These are phyloP conservation scores for Ogataea paraovalis DNA, from an alignment of 805 yeast species.

Conservation along the genomic window DNA sequence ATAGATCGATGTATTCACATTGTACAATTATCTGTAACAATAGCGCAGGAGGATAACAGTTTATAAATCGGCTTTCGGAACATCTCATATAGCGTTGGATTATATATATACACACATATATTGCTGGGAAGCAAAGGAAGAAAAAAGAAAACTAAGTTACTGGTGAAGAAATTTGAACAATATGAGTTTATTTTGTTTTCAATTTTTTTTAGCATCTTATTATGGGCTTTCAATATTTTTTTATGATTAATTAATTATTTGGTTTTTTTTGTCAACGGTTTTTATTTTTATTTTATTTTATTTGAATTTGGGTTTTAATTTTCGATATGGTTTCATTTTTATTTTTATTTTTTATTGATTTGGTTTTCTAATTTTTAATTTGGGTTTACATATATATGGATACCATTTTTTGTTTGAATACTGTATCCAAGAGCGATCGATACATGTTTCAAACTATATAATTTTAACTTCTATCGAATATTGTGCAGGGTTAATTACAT, in stretches of 20 bases:
- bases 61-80: neutral
- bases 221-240: neutral
- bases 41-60: neutral
- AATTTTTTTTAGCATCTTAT: neutral
- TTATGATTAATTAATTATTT: neutral
- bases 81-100: neutral
- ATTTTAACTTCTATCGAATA: no score
- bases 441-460: neutral
- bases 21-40: slow-evolving; percentile 1
- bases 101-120: neutral
- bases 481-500: no score
- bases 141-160: neutral
- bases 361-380: neutral
- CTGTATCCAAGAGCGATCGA: neutral
- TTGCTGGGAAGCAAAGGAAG: no score
- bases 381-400: neutral
- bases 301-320: no score
- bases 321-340: neutral
- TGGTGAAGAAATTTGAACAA: no score
- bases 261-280: no score
- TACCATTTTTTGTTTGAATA: neutral
- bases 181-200: neutral
- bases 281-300: no score
- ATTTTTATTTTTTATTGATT: neutral
- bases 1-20: slow-evolving; percentile 1